Evolutionary conservation across 2,329 filamentous ascomycete species (phyloP).

Genomic region (Didymellaceae sp.): DNA sequence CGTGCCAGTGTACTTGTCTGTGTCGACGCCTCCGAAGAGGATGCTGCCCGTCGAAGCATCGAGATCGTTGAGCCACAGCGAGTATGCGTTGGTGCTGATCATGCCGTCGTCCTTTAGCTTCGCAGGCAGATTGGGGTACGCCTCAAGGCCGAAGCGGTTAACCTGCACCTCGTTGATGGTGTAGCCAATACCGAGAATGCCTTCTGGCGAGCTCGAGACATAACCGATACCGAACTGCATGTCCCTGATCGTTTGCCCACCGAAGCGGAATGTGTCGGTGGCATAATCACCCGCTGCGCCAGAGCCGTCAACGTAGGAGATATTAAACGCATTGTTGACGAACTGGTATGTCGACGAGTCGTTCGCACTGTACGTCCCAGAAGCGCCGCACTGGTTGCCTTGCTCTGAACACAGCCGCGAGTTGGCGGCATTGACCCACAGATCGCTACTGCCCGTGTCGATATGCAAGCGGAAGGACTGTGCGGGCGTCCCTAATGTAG

Average conservation of each 20-base stretch:
- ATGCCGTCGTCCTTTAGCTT: conserved; percentile 67
- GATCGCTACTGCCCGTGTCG: conserved; percentile 68
- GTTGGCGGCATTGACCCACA: conserved; percentile 69
- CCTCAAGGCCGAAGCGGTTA: conserved; percentile 57
- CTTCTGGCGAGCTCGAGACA: conserved; percentile 63
- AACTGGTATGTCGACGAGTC: conserved; percentile 77
- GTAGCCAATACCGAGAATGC: conserved; percentile 88
- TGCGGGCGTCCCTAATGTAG: conserved; percentile 63
- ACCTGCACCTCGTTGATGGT: conserved; percentile 77
- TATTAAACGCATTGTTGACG: conserved; percentile 80
- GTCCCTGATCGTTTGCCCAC: conserved; percentile 58
- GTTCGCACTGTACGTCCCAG: conserved; percentile 73
- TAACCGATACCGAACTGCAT: conserved; percentile 80
- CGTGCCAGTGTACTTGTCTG: conserved; percentile 71
- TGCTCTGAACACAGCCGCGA: conserved; percentile 65
- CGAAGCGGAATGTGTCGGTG: conserved; percentile 72
- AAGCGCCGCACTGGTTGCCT: conserved; percentile 61
- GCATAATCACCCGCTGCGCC: conserved; percentile 80
- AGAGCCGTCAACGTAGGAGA: conserved; percentile 84
- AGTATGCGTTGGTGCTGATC: conserved; percentile 71
- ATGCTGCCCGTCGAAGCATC: conserved; percentile 72
- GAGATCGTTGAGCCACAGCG: conserved; percentile 67
- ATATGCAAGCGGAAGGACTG: conserved; percentile 64
- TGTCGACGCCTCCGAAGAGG: conserved; percentile 82
- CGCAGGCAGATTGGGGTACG: conserved; percentile 68